phyloP scores from a whole-genome alignment of 1,284 basidiomycete genomes.

The Austroboletus novae-zelandiae region DNA sequence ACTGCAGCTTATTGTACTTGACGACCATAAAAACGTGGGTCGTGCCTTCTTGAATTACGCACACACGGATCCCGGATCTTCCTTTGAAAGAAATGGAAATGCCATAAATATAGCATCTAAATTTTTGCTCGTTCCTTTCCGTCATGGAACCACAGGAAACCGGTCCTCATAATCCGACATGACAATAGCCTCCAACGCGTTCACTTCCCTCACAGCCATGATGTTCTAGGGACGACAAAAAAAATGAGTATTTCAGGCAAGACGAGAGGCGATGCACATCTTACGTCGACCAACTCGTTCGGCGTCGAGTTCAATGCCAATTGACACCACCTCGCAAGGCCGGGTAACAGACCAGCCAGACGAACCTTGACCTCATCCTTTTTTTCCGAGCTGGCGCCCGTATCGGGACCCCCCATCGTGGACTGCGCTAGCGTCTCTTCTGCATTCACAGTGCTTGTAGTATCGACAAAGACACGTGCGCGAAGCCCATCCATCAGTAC shows the following conservation, averaged over 20 bases:
- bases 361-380: conserved; percentile 51
- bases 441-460: conserved; percentile 22
- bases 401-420: conserved; percentile 18
- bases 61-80: too few species aligned
- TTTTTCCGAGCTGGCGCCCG: conserved; percentile 1
- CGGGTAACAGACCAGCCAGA: conserved; percentile 76
- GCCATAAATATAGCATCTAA: too few species aligned
- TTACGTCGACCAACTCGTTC: conserved; percentile 82
- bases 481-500: conserved; percentile 54
- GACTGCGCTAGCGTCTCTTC: conserved; percentile 8
- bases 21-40: too few species aligned
- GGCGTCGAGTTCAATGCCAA: conserved; percentile 69
- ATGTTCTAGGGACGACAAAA: conserved; percentile 31
- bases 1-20: too few species aligned
- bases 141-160: conserved; percentile 27
- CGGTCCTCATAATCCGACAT: conserved; percentile 42
- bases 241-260: neutral
- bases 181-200: conserved; percentile 47
- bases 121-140: too few species aligned
- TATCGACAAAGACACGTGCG: conserved; percentile 50
- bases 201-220: conserved; percentile 43
- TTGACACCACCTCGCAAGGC: conserved; percentile 74
- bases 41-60: too few species aligned
- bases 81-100: too few species aligned
- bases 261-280: conserved; percentile 26